Evolutionary conservation across 495 filamentous ascomycete species (phyloP).

Genomic region (Terfezia boudieri): DNA sequence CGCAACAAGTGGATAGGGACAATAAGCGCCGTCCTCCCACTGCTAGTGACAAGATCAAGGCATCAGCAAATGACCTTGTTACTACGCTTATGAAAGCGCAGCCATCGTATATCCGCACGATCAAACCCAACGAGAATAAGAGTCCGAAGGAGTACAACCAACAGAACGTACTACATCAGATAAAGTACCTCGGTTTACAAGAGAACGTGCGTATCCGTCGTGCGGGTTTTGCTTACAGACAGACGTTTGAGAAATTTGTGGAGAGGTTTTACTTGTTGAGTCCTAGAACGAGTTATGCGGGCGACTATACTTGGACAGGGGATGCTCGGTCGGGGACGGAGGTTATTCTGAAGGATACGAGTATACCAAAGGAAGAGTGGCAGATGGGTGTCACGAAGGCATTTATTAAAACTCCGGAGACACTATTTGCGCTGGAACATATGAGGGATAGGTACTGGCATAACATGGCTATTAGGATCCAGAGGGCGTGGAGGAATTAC

Average conservation of each 20-base stretch:
- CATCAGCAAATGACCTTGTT: conserved; percentile 88
- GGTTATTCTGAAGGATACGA: conserved; percentile 88
- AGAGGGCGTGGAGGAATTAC: conserved; percentile 93
- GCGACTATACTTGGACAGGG: conserved; percentile 89
- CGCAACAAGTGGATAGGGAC: conserved; percentile 82
- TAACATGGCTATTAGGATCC: conserved; percentile 96
- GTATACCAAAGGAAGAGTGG: conserved; percentile 84
- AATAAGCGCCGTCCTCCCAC: conserved; percentile 86
- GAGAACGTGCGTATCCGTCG: conserved; percentile 97
- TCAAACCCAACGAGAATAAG: conserved; percentile 99
- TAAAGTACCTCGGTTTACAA: conserved; percentile 96
- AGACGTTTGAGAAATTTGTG: conserved; percentile 95
- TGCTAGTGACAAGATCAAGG: conserved; percentile 90
- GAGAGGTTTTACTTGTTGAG: conserved; percentile 94
- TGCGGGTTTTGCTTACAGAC: conserved; percentile 91
- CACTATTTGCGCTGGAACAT: conserved; percentile 85
- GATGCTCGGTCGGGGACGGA: conserved; percentile 68
- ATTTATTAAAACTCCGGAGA: conserved; percentile 97
- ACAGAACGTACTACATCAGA: conserved; percentile 87
- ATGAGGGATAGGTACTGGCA: conserved; percentile 98
- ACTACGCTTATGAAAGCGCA: conserved; percentile 90
- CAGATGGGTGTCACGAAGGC: conserved; percentile 94
- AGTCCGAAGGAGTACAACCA: conserved; percentile 76
- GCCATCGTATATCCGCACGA: conserved; percentile 94
- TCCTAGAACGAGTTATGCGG: conserved; percentile 82